phyloP scores from a whole-genome alignment of 2,329 filamentous ascomycete genomes.

The Aspergillus oerlinghausenensis region DNA sequence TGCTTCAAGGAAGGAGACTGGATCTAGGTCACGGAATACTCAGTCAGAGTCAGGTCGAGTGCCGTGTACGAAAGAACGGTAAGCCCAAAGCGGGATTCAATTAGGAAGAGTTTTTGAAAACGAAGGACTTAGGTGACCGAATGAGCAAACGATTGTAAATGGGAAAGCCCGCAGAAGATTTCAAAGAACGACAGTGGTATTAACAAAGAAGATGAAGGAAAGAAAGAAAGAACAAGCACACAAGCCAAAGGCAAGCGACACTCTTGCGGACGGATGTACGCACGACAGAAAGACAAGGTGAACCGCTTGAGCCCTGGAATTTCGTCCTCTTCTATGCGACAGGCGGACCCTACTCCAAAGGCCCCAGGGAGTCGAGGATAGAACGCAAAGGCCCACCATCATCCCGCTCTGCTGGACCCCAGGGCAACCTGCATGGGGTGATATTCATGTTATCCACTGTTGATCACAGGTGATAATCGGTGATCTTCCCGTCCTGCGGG shows the following conservation, averaged over 20 bases:
- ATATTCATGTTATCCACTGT: conserved; percentile 6
- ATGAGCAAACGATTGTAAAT: conserved; percentile 1
- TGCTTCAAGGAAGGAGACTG: background rate
- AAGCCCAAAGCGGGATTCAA: background rate
- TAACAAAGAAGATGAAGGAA: background rate
- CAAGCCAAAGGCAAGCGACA: background rate
- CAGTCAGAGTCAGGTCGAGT: too few relatives aligned
- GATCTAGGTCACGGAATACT: background rate
- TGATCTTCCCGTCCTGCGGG: conserved; percentile 6
- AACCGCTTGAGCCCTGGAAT: background rate
- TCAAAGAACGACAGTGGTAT: background rate
- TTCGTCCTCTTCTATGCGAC: background rate
- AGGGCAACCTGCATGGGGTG: conserved; percentile 3
- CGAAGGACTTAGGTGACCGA: background rate
- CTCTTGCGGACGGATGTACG: background rate
- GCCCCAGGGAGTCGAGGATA: conserved; percentile 1
- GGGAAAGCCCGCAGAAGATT: background rate
- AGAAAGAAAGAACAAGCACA: background rate
- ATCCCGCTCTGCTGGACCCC: conserved; percentile 3
- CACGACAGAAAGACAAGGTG: background rate
- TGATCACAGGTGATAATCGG: conserved; percentile 14
- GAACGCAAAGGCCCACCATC: background rate
- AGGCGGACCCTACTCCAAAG: background rate
- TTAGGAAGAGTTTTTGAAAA: background rate
- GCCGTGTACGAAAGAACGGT: background rate